Conservation (phyloP, 176 grass and related monocot genomes). For the Stipa capillata region DNA sequence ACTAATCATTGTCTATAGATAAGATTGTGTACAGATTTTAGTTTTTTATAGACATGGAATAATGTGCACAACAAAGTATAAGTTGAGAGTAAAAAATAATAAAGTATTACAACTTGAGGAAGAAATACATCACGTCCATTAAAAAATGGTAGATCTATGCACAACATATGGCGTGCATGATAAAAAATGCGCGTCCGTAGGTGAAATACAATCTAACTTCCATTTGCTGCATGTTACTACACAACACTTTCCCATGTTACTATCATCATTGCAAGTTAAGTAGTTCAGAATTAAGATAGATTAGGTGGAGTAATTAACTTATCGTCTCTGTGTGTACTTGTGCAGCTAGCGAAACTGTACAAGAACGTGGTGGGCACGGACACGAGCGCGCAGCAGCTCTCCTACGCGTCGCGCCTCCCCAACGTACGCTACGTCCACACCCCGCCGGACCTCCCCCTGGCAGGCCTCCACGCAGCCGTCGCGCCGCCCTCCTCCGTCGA, state of each 20-base stretch:
- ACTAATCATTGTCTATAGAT: no score
- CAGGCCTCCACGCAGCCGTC: conserved; percentile 28
- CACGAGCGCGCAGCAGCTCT: conserved; percentile 71
- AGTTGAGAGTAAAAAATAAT: no score
- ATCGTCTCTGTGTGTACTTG: neutral
- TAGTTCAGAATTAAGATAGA: neutral
- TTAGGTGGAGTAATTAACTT: neutral
- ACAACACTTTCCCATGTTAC: neutral
- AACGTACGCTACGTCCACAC: conserved; percentile 66
- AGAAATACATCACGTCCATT: no score
- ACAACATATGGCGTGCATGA: no score
- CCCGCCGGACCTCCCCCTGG: conserved; percentile 13
- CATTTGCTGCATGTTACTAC: neutral
- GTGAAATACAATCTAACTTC: neutral
- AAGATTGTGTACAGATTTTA: no score
- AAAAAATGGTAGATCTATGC: no score
- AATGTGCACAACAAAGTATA: no score
- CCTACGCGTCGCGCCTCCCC: conserved; percentile 32
- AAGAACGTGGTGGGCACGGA: conserved; percentile 68
- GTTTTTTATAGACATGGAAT: no score
- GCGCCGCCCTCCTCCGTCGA: conserved; percentile 43
- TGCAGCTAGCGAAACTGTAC: conserved; percentile 61
- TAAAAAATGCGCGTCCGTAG: no score
- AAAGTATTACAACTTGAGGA: no score
- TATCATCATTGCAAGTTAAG: neutral